These are phyloP conservation scores for Chalciporus chontae DNA, from an alignment of 768 basidiomycete genomes.

Conservation along the genomic window DNA sequence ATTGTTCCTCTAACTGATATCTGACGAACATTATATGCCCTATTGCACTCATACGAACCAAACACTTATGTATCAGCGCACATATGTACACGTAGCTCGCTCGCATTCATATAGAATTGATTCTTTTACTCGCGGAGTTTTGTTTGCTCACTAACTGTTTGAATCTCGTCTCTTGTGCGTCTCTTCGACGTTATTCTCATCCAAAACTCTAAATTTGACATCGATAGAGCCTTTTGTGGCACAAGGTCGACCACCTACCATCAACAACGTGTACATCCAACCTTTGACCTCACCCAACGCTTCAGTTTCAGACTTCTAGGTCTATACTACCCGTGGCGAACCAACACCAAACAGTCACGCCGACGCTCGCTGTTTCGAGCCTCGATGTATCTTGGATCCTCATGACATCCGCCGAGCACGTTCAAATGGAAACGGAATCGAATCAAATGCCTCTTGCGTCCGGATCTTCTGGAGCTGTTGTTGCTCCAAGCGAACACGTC, in stretches of 20 bases:
- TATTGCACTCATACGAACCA: constrained; percentile 21
- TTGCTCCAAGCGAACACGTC: not conserved
- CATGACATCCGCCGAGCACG: constrained; percentile 29
- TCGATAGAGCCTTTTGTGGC: not conserved
- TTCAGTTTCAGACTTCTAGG: not conserved
- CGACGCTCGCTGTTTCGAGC: not conserved
- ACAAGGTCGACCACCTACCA: not conserved
- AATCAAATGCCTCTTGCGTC: not conserved
- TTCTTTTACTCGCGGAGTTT: not conserved
- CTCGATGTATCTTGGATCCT: constrained; percentile 14
- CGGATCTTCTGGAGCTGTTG: not conserved
- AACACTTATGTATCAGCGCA: constrained; percentile 26
- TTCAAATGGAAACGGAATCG: constrained; percentile 16
- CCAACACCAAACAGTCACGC: not conserved
- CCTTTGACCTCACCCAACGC: not conserved
- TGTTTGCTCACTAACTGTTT: not conserved
- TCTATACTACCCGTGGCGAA: not conserved
- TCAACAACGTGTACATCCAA: not conserved
- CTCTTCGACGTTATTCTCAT: not conserved
- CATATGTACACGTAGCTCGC: constrained; percentile 27
- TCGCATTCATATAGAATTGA: constrained; percentile 19
- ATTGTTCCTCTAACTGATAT: constrained; percentile 4
- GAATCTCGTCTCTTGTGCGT: no score
- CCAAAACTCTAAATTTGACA: not conserved
- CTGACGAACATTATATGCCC: constrained; percentile 23